Conservation (phyloP, 352 stramenopile genomes). For the Globisporangium nunn region DNA sequence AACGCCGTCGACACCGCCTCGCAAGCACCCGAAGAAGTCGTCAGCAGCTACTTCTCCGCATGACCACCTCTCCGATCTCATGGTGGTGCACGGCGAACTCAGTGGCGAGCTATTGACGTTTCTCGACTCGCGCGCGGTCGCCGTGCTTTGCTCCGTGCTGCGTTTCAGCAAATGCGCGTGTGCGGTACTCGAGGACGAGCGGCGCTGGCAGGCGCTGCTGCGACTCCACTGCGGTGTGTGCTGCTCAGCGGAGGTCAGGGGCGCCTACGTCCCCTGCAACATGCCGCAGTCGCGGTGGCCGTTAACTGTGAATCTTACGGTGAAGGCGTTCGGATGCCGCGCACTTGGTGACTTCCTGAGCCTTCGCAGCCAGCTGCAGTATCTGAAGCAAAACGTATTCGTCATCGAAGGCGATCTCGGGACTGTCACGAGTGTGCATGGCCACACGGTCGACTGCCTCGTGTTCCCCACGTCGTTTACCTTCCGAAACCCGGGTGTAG, state of each 20-base stretch:
- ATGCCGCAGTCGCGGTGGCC: neutral
- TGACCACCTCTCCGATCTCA: neutral
- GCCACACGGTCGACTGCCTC: constrained; percentile 40
- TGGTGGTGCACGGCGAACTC: constrained; percentile 7
- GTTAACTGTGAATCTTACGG: neutral
- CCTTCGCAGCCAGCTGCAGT: constrained; percentile 28
- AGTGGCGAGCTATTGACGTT: constrained; percentile 9
- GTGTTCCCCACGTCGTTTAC: constrained; percentile 43
- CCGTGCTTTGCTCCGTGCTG: neutral
- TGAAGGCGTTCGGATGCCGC: constrained; percentile 1
- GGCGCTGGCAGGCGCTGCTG: constrained; percentile 1
- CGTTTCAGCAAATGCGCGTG: neutral
- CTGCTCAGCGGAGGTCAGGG: neutral
- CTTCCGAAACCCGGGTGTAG: constrained; percentile 31
- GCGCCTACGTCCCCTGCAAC: neutral
- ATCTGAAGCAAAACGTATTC: constrained; percentile 24
- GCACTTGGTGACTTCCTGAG: constrained; percentile 34
- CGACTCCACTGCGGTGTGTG: constrained; percentile 4
- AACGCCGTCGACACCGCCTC: neutral
- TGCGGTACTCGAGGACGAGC: constrained; percentile 2
- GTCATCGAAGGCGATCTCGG: constrained; percentile 44
- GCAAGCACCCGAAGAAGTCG: neutral
- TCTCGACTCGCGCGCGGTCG: constrained; percentile 9
- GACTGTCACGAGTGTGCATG: constrained; percentile 21
- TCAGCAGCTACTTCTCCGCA: neutral